Evolutionary conservation across 257 asterid genomes (phyloP).

Genomic region (Parsonsia alboflavescens): DNA sequence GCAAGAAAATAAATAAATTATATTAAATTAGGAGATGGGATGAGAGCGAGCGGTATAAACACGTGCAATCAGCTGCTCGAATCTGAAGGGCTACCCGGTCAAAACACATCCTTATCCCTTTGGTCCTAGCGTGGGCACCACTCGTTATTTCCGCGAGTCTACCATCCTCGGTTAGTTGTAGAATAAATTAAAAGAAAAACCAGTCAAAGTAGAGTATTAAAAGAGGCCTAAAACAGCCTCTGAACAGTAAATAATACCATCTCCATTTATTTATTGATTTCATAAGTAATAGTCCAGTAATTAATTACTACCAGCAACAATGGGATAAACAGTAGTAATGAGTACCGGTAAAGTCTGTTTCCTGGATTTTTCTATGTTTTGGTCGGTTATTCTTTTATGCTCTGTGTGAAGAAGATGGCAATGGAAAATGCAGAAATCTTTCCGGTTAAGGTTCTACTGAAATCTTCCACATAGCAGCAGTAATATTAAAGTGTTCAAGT

Average conservation of each 20-base stretch:
- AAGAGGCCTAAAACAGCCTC: too few relatives aligned
- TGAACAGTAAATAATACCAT: too few relatives aligned
- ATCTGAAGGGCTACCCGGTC: constrained; percentile 19
- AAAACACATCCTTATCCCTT: neutral
- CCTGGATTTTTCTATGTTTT: neutral
- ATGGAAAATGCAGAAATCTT: neutral
- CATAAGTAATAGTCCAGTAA: too few relatives aligned
- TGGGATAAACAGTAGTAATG: too few relatives aligned
- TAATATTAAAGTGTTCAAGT: neutral
- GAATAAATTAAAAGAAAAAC: too few relatives aligned
- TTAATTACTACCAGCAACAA: too few relatives aligned
- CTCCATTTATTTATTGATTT: too few relatives aligned
- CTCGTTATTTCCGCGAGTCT: neutral
- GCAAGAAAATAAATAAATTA: neutral
- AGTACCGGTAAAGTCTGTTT: too few relatives aligned
- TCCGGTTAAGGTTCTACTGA: neutral
- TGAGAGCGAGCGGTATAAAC: constrained; percentile 9
- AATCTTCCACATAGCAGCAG: neutral
- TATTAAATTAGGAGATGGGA: neutral
- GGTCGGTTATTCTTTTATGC: constrained; percentile 9
- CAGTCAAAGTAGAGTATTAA: neutral
- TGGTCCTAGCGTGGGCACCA: neutral
- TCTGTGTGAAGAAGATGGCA: neutral
- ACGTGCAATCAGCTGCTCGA: constrained; percentile 17
- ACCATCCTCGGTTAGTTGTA: neutral